A percentile compares a stretch with the other conserved stretches of the same genome.
Evolutionary conservation across 108 stramenopile species (phyloP).

Genomic region (Fragilaria crotonensis): DNA sequence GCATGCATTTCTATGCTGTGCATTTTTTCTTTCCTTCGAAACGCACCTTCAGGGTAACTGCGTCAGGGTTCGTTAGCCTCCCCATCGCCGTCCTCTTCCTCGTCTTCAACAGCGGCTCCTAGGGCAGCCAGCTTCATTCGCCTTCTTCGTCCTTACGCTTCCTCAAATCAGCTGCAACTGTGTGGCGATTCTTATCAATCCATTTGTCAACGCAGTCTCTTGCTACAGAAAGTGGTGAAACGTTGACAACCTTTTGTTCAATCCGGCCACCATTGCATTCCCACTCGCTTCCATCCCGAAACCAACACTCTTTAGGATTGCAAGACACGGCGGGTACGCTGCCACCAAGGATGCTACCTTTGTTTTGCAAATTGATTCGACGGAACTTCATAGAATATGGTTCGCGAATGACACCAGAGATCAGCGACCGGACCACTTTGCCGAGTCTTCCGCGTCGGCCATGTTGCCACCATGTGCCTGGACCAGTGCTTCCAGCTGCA

Average conservation of each 20-base stretch:
- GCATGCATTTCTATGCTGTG: conserved; percentile 46
- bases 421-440: conserved; percentile 53
- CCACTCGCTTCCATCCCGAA: conserved; percentile 22
- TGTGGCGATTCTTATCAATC: conserved; percentile 62
- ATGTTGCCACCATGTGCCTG: conserved; percentile 35
- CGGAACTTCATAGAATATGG: conserved; percentile 69
- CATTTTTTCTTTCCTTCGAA: conserved; percentile 73
- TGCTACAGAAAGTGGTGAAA: conserved; percentile 66
- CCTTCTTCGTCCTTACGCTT: conserved; percentile 57
- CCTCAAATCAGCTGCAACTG: conserved; percentile 59
- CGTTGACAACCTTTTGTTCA: conserved; percentile 62
- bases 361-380: conserved; percentile 68
- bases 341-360: conserved; percentile 51
- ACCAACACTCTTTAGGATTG: conserved; percentile 68
- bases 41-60: conserved; percentile 48
- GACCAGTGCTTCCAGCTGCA: conserved; percentile 57
- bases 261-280: conserved; percentile 37
- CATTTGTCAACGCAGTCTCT: conserved; percentile 79
- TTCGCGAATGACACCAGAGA: conserved; percentile 62
- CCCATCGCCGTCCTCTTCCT: conserved; percentile 41
- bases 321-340: too few species aligned
- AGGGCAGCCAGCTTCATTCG: conserved; percentile 36
- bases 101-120: conserved; percentile 25
- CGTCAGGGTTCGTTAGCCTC: conserved; percentile 32
- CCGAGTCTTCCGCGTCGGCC: conserved; percentile 62